Base-by-base conservation (phyloP, 108 stramenopile genomes). In the Nitzschia palea region DNA sequence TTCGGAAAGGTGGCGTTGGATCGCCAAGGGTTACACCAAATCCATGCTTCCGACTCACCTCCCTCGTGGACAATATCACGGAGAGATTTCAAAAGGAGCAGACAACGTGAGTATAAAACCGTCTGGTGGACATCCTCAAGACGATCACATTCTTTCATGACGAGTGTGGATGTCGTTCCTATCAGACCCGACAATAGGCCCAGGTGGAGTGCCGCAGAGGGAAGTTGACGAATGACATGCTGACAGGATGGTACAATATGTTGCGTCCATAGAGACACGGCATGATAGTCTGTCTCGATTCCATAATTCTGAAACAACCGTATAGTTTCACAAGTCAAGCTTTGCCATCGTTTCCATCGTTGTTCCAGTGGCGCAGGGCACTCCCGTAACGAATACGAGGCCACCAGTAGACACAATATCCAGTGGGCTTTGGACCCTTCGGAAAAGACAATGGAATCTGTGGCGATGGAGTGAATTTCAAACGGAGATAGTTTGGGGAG, bases 291-390 rank as follows among this genome's bases (percentile, higher is more conserved):
- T 51, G 17, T 35, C 42, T 28, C 28, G 45, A 50, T 43, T 44
- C 44, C 27, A 59, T 44, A 65, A 20, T 55, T 44, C 43, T 79
- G 78, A 63, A 69, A 79, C 20, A 73, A 22, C 40, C 67, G 47
- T 27, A 72, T 50, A 9, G 78, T 79, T 52, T 79, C 78, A 37
- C 66, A 72, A 10, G 68, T 27, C 17, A 73, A 29, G 40, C 71
- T 73, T 42, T 79, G 71, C 78, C 78, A 79, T 65, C 78, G 59
- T 52, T 68, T 79, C 67, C 67, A 72, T 50, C 67, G 55, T 44
- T 47, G 47, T 48, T 34, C 10, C 6, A 48, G 17, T 9, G 62
- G 44, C 12, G 3, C 32, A 28, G 78, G 78, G 36, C 78, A 64
- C 33, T 68, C 43, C 26, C 28, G 56, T 23, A 79, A 47, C 9